These are phyloP conservation scores for Coemansia sp. DNA, from an alignment of 192 early-diverging fungal species.

Conservation along the genomic window DNA sequence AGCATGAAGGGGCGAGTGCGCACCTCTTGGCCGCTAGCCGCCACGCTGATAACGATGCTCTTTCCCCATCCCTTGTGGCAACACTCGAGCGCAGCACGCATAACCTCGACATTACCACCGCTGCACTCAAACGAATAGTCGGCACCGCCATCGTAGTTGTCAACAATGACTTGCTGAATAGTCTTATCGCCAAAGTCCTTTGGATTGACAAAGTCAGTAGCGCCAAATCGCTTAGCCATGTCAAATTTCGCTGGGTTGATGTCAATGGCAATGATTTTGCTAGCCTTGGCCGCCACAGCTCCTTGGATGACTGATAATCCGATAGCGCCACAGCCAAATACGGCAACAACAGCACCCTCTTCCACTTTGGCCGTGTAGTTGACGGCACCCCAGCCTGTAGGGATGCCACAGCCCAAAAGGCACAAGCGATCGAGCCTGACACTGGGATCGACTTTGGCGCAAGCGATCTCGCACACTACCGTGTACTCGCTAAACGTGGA, in stretches of 20 bases:
- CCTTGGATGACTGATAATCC: conserved; percentile 91
- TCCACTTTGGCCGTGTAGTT: conserved; percentile 91
- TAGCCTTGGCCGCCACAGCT: conserved; percentile 63
- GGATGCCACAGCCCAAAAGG: conserved; percentile 94
- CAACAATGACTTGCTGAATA: conserved; percentile 82
- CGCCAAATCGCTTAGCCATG: conserved; percentile 76
- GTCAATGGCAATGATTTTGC: conserved; percentile 89
- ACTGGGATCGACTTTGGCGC: conserved; percentile 80
- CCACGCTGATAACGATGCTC: conserved; percentile 89
- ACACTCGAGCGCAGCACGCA: conserved; percentile 94
- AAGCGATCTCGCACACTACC: conserved; percentile 86
- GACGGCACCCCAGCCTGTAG: conserved; percentile 96
- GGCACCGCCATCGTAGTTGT: conserved; percentile 92
- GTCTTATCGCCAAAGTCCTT: conserved; percentile 73
- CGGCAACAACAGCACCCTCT: conserved; percentile 72
- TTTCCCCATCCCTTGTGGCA: conserved; percentile 93
- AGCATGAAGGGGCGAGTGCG: conserved; percentile 94
- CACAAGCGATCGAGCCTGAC: conserved; percentile 87
- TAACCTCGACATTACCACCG: conserved; percentile 84
- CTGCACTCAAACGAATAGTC: conserved; percentile 98
- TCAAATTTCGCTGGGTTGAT: conserved; percentile 86
- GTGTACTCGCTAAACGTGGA: conserved; percentile 97
- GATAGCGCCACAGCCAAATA: conserved; percentile 96
- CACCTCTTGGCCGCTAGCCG: conserved; percentile 90
- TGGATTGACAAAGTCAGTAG: conserved; percentile 90